phyloP scores from a whole-genome alignment of 2,329 filamentous ascomycete genomes.

The Diaporthe eres region DNA sequence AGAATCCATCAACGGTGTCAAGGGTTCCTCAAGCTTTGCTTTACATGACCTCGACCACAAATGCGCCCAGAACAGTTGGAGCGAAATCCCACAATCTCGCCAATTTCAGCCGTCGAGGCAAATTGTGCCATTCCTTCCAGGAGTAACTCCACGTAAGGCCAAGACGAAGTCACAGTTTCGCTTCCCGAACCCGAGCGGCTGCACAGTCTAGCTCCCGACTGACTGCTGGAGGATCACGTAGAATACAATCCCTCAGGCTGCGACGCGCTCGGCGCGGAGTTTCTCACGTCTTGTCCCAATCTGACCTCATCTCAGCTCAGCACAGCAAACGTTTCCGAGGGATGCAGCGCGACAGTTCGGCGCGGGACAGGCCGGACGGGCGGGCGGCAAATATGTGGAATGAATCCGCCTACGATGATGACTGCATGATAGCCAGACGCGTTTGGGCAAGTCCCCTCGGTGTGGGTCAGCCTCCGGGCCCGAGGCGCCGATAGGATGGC shows the following conservation, averaged over 20 bases:
- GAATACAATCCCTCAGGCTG: conserved; percentile 8
- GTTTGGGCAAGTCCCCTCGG: not conserved
- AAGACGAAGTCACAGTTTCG: not conserved
- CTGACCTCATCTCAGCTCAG: not conserved
- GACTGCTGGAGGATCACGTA: conserved; percentile 5
- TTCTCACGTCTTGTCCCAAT: not conserved
- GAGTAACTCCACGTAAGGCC: not conserved
- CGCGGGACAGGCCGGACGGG: not conserved
- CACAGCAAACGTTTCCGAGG: not conserved
- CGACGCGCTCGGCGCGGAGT: conserved; percentile 13
- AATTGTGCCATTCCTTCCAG: not conserved
- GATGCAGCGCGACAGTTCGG: not conserved
- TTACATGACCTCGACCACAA: not conserved
- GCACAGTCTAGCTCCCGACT: not conserved
- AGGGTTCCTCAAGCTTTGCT: not conserved
- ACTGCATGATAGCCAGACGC: not conserved
- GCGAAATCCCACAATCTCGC: not conserved
- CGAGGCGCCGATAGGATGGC: not conserved
- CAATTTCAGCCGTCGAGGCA: not conserved
- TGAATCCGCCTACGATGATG: conserved; percentile 1
- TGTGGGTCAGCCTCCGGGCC: not conserved
- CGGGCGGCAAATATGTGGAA: not conserved
- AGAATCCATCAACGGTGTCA: not conserved
- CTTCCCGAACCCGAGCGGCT: conserved; percentile 2
- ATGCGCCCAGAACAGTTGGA: not conserved